Percentiles rank a stretch among this genome's conserved stretches.
Conservation (phyloP, 1,284 basidiomycete species). For the Boletellus dicymbophilus region DNA sequence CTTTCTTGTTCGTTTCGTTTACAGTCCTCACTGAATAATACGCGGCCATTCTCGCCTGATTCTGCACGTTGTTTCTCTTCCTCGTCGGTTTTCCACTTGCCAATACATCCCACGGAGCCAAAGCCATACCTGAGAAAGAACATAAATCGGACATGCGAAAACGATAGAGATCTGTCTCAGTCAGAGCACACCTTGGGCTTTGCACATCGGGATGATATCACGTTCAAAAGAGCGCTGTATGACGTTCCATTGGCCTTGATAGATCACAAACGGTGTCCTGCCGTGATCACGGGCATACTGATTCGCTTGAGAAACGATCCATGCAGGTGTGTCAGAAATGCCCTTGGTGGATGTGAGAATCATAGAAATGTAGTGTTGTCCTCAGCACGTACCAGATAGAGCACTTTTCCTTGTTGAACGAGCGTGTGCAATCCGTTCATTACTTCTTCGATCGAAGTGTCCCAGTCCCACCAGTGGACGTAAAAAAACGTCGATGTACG, state of each 20-base stretch:
- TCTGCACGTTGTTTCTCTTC: conserved; percentile 24
- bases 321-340: conserved; percentile 41
- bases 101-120: conserved; percentile 40
- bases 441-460: conserved; percentile 43
- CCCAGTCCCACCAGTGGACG: conserved; percentile 35
- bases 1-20: conserved; percentile 26
- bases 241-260: conserved; percentile 57
- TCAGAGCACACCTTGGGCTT: conserved; percentile 34
- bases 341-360: not conserved
- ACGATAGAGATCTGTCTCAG: not conserved
- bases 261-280: conserved; percentile 55
- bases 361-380: no score
- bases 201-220: conserved; percentile 62
- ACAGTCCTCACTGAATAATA: conserved; percentile 12
- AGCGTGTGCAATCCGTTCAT: conserved; percentile 45
- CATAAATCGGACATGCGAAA: not conserved
- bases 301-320: conserved; percentile 55
- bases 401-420: conserved; percentile 43
- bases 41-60: conserved; percentile 26
- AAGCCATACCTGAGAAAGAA: conserved; percentile 29
- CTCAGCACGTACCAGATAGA: conserved; percentile 38
- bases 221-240: conserved; percentile 53
- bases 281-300: conserved; percentile 49
- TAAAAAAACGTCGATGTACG: conserved; percentile 34
- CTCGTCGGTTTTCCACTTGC: conserved; percentile 29